phyloP scores from a whole-genome alignment of 2,329 filamentous ascomycete species.

The Alternaria sp. region DNA sequence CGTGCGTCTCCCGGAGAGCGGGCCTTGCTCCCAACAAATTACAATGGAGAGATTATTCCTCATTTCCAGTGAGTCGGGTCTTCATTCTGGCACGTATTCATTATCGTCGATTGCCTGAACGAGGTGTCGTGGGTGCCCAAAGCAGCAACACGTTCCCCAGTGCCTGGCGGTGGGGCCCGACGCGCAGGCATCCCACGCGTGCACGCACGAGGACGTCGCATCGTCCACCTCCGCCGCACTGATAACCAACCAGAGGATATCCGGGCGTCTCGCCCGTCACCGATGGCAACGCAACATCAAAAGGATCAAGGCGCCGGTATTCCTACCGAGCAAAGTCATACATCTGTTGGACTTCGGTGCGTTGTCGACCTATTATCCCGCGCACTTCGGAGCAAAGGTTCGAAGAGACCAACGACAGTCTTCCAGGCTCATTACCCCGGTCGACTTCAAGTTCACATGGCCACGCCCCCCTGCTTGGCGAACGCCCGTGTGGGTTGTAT shows the following conservation, averaged over 20 bases:
- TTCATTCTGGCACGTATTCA: slow-evolving; percentile 22
- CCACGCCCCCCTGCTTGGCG: slow-evolving; percentile 40
- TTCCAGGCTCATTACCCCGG: slow-evolving; percentile 31
- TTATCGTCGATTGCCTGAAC: slow-evolving; percentile 24
- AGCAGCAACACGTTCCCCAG: slow-evolving; percentile 25
- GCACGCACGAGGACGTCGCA: slow-evolving; percentile 21
- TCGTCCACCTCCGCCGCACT: slow-evolving; percentile 20
- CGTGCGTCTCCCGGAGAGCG: slow-evolving; percentile 21
- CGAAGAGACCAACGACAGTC: slow-evolving; percentile 29
- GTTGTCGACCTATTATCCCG: slow-evolving; percentile 16
- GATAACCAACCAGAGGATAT: slow-evolving; percentile 16
- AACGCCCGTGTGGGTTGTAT: slow-evolving; percentile 28
- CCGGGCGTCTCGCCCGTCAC: slow-evolving; percentile 19
- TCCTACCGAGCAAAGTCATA: slow-evolving; percentile 13
- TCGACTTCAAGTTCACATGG: slow-evolving; percentile 43
- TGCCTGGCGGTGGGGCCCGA: slow-evolving; percentile 21
- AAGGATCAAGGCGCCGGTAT: slow-evolving; percentile 15
- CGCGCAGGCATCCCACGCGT: slow-evolving; percentile 17
- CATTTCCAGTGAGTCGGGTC: slow-evolving; percentile 27
- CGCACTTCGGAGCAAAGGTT: slow-evolving; percentile 18
- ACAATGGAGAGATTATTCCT: slow-evolving; percentile 12
- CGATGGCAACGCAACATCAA: slow-evolving; percentile 18
- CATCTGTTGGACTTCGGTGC: slow-evolving; percentile 11
- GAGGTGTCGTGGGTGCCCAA: slow-evolving; percentile 15
- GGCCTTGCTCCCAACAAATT: slow-evolving; percentile 19